phyloP scores from a whole-genome alignment of 2,329 filamentous ascomycete species.

The Scedosporium minutisporum region DNA sequence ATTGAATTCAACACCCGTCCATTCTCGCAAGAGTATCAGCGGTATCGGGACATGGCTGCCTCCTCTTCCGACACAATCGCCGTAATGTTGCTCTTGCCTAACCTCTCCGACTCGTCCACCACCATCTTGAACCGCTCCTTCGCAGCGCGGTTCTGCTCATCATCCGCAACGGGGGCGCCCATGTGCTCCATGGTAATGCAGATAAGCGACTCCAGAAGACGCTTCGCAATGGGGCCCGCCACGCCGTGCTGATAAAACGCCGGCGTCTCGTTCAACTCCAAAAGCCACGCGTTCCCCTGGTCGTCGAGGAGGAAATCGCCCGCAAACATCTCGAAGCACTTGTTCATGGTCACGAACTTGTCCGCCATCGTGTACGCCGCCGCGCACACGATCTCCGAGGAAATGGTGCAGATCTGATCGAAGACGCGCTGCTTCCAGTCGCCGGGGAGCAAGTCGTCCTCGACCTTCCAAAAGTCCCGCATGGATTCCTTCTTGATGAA shows the following conservation, averaged over 20 bases:
- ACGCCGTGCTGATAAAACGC: constrained; percentile 25
- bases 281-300: constrained; percentile 21
- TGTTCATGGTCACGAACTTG: constrained; percentile 25
- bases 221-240: constrained; percentile 21
- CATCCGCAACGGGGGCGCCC: constrained; percentile 10
- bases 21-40: too few species aligned
- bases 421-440: constrained; percentile 24
- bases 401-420: constrained; percentile 23
- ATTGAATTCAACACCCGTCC: too few species aligned
- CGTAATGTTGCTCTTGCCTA: constrained; percentile 19
- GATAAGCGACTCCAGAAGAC: constrained; percentile 26
- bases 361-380: constrained; percentile 27
- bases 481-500: constrained; percentile 22
- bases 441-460: constrained; percentile 18
- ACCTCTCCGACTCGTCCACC: constrained; percentile 17
- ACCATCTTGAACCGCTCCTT: constrained; percentile 16
- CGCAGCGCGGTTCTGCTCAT: constrained; percentile 8
- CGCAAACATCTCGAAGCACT: constrained; percentile 27
- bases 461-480: constrained; percentile 22
- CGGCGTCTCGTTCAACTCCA: constrained; percentile 29
- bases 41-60: not conserved
- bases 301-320: constrained; percentile 25
- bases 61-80: constrained; percentile 16
- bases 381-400: constrained; percentile 22
- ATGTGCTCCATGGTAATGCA: constrained; percentile 25